phyloP scores from a whole-genome alignment of 2,329 filamentous ascomycete genomes.

The Arthrobotrys pseudoclavata region DNA sequence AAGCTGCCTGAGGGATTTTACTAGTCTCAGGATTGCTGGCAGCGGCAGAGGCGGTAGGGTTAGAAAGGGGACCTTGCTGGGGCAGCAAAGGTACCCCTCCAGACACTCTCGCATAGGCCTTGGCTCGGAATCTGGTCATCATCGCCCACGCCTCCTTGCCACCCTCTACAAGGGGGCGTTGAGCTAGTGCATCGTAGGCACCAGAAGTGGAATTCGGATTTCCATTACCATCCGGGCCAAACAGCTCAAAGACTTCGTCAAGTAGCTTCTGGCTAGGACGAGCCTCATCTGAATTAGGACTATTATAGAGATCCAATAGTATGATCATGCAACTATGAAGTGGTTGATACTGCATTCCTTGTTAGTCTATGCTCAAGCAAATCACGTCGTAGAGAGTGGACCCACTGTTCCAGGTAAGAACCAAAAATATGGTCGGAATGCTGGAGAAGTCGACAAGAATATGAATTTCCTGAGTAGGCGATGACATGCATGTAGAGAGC shows the following conservation, averaged over 20 bases:
- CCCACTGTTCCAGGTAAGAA: conserved; percentile 62
- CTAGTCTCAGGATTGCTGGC: not conserved
- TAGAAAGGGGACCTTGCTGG: conserved; percentile 15
- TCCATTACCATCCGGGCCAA: conserved; percentile 62
- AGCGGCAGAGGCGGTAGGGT: conserved; percentile 16
- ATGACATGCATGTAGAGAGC: conserved; percentile 62
- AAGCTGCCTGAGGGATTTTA: conserved; percentile 8
- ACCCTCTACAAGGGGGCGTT: conserved; percentile 62
- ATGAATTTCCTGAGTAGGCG: conserved; percentile 62
- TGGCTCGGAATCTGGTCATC: conserved; percentile 61
- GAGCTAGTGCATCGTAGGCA: conserved; percentile 56
- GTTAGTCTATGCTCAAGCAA: conserved; percentile 12
- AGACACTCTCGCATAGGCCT: conserved; percentile 60
- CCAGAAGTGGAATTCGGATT: conserved; percentile 49
- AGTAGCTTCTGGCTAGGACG: conserved; percentile 59
- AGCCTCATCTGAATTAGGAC: conserved; percentile 60
- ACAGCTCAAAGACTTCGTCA: conserved; percentile 63
- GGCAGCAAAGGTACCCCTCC: conserved; percentile 13
- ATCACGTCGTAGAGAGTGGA: conserved; percentile 14
- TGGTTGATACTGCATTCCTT: conserved; percentile 61
- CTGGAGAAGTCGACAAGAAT: conserved; percentile 61
- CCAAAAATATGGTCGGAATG: conserved; percentile 63
- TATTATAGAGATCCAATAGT: conserved; percentile 62
- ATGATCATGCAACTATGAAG: conserved; percentile 63
- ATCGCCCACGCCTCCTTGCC: conserved; percentile 63